Evolutionary conservation across 2,329 filamentous ascomycete genomes (phyloP).

Genomic region (Hymenoscyphus occultus): DNA sequence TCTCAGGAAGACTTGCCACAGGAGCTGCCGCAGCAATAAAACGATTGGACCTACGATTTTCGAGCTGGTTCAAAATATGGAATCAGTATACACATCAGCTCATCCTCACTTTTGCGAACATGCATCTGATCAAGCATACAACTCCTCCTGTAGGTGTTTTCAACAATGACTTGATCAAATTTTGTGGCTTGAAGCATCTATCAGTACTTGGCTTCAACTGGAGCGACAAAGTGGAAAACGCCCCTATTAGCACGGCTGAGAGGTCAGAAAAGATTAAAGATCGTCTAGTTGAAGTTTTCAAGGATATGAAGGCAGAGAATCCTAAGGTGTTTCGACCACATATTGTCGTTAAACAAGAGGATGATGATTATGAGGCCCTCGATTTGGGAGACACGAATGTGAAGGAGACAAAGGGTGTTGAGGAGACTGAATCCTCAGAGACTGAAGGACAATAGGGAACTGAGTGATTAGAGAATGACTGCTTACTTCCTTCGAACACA

Average conservation of each 20-base stretch:
- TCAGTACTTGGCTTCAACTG: background rate
- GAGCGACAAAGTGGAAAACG: too few relatives aligned
- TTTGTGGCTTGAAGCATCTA: background rate
- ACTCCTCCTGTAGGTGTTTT: background rate
- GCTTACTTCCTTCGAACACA: background rate
- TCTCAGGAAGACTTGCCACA: background rate
- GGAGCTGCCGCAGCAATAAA: background rate
- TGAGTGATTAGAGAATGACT: background rate
- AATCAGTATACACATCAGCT: background rate
- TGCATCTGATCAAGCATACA: too few relatives aligned
- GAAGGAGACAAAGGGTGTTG: background rate
- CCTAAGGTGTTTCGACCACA: background rate
- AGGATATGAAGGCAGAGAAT: background rate
- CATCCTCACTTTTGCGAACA: too few relatives aligned
- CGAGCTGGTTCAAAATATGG: background rate
- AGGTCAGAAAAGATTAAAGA: background rate
- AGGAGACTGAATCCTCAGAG: background rate
- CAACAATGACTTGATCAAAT: background rate
- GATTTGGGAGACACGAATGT: background rate
- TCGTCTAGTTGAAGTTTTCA: background rate
- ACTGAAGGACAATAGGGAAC: background rate
- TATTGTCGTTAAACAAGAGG: background rate
- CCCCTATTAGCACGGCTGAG: background rate
- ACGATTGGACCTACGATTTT: background rate
- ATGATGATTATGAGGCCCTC: background rate